Evolutionary conservation across 805 yeast species (phyloP).

Genomic region (Pichia rugopelliculosa): DNA sequence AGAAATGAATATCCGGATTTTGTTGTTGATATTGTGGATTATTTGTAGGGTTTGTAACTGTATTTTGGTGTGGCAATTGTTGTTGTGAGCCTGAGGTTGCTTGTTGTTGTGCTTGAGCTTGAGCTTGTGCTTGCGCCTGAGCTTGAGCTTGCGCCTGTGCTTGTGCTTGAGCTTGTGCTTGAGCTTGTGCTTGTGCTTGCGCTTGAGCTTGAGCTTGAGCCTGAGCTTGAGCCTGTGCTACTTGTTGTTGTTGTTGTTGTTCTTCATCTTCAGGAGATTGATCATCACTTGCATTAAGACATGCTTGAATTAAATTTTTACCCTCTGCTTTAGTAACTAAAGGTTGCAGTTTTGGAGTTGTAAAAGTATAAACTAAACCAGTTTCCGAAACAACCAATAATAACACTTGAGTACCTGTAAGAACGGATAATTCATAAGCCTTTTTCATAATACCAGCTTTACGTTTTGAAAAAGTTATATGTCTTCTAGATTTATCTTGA

Average conservation of each 20-base stretch:
- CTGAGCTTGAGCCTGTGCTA: slow-evolving; percentile 26
- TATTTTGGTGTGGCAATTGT: neutral
- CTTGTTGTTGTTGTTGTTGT: slow-evolving; percentile 25
- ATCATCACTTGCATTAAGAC: slow-evolving; percentile 94
- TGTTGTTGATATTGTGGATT: slow-evolving; percentile 23
- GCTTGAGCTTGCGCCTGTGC: slow-evolving; percentile 24
- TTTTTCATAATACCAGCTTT: slow-evolving; percentile 99
- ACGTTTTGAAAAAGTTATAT: slow-evolving; percentile 95
- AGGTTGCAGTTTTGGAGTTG: slow-evolving; percentile 98
- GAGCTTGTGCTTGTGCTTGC: slow-evolving; percentile 29
- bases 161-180: slow-evolving; percentile 29
- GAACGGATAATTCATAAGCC: slow-evolving; percentile 94
- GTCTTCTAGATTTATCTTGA: slow-evolving; percentile 96
- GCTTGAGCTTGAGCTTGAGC: slow-evolving; percentile 27
- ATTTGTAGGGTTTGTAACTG: neutral
- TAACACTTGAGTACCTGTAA: slow-evolving; percentile 96
- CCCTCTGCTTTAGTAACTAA: slow-evolving; percentile 97
- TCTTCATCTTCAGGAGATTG: slow-evolving; percentile 55
- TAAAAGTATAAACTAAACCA: slow-evolving; percentile 96
- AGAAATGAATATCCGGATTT: slow-evolving; percentile 15
- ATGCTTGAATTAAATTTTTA: slow-evolving; percentile 91
- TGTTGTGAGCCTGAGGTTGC: neutral
- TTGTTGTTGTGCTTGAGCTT: slow-evolving; percentile 20
- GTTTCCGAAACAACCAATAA: slow-evolving; percentile 94
- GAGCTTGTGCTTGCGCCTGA: slow-evolving; percentile 23